Conservation (phyloP, 495 filamentous ascomycete genomes). For the Cercophora sp. region DNA sequence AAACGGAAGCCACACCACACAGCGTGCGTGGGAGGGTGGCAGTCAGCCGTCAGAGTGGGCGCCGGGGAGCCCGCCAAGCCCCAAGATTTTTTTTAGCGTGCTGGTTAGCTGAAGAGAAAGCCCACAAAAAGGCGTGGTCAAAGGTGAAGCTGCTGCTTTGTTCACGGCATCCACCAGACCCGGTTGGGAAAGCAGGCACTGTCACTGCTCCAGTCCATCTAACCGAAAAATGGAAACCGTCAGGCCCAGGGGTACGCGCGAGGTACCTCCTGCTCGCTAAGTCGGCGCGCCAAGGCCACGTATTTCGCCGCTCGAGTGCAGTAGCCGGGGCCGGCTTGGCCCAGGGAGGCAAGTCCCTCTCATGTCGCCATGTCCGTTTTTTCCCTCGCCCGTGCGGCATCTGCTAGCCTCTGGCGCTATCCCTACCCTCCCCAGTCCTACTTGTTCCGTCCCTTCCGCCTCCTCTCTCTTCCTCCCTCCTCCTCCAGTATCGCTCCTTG, state of each 20-base stretch:
- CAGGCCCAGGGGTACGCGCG: conserved; percentile 8
- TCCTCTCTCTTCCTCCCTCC: conserved; percentile 20
- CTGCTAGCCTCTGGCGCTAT: conserved; percentile 18
- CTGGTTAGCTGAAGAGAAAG: not conserved
- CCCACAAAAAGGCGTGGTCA: not conserved
- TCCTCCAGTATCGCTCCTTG: conserved; percentile 18
- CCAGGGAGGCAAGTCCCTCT: conserved; percentile 14
- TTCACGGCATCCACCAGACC: conserved; percentile 7
- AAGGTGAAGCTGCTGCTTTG: conserved; percentile 6
- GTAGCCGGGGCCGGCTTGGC: not conserved
- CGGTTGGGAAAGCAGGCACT: conserved; percentile 15
- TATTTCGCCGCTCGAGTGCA: not conserved
- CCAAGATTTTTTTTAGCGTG: conserved; percentile 23
- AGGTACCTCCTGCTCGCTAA: conserved; percentile 15
- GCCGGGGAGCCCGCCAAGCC: conserved; percentile 15
- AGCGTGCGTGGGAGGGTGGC: conserved; percentile 2
- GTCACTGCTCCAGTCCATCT: conserved; percentile 16
- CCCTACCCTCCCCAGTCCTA: conserved; percentile 24
- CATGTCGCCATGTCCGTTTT: conserved; percentile 13
- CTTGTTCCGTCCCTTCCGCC: conserved; percentile 29
- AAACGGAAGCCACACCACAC: not conserved
- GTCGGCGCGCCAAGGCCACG: conserved; percentile 7
- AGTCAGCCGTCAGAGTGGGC: conserved; percentile 13
- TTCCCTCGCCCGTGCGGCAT: conserved; percentile 16
- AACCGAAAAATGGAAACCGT: conserved; percentile 19